Evolutionary conservation across 768 basidiomycete genomes (phyloP), one percentile per base, ranked within the genome.

Genomic region (Podaxis pistillaris): DNA sequence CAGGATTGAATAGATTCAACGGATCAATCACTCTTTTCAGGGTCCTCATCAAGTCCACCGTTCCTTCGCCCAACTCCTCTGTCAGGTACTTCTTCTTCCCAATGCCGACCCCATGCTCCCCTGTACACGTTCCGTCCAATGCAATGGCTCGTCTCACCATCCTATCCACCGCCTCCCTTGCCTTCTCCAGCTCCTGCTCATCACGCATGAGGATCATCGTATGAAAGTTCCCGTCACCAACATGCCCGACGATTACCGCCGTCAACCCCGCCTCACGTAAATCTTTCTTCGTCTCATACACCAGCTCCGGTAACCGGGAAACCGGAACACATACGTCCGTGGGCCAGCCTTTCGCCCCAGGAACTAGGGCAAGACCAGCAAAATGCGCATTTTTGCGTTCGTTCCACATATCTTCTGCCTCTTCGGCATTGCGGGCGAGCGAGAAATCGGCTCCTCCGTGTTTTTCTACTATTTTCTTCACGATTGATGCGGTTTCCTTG

Each of bases 51-150:
- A 96, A 72, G 54, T 83, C 81, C 8, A 96, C 89, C 0, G 95
- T 96, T 2, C 90, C 92, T 26, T 78, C 78, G 0, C 95, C 94
- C 0, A 97, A 80, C 69, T 97, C 95, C 44, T 87, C 82, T 13
- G 83, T 79, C n/a, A 97, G 79, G 69, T 88, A 96, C 63, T 88
- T 81, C 63, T 83, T 85, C 77, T 95, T 95, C 4, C 93, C 93
- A 9, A 94, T 78, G 0, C 93, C 94, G 6, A 95, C 91, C 1
- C 93, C 94, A 68, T 95, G 93, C 68, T 95, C 93, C 3, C 91
- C 91, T 0, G 87, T 89, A 88, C 90, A 91, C 46, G 90, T 90
- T 19, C 90, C 90, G 65, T 91, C 90, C 56, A 91, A 77, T 19
- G 76, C 80, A 60, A 91, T 85, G 2, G 90, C 90, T 13, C 88